Conservation (phyloP, 352 stramenopile species). For the Detonula confervacea region DNA sequence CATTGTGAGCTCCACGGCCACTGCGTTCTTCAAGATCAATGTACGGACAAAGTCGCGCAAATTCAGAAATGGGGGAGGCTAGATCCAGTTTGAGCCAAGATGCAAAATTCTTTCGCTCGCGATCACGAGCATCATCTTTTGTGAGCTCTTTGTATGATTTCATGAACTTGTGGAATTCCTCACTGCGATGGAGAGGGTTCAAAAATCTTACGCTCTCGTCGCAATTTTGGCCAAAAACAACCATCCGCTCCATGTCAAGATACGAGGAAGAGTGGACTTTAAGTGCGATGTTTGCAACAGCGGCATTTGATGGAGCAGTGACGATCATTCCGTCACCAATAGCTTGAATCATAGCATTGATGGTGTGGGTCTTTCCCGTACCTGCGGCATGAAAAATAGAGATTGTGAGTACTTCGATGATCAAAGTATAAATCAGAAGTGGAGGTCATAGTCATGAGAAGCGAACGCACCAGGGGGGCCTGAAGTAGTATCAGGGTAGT, state of each 20-base stretch:
- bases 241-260: slow-evolving; percentile 24
- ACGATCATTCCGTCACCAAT: slow-evolving; percentile 36
- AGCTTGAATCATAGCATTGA: slow-evolving; percentile 34
- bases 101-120: slow-evolving; percentile 37
- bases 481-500: neutral
- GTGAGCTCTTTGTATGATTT: slow-evolving; percentile 23
- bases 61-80: slow-evolving; percentile 22
- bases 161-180: slow-evolving; percentile 41
- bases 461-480: slow-evolving; percentile 10
- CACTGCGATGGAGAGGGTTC: slow-evolving; percentile 39
- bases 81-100: slow-evolving; percentile 37
- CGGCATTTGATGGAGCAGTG: slow-evolving; percentile 52
- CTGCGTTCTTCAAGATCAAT: slow-evolving; percentile 32
- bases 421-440: slow-evolving; percentile 14
- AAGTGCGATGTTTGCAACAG: slow-evolving; percentile 51
- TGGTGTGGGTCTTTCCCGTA: slow-evolving; percentile 27
- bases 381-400: slow-evolving; percentile 1
- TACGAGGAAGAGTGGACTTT: slow-evolving; percentile 31
- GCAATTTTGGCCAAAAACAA: slow-evolving; percentile 49
- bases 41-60: slow-evolving; percentile 37
- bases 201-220: slow-evolving; percentile 50
- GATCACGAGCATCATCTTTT: slow-evolving; percentile 13
- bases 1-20: slow-evolving; percentile 3
- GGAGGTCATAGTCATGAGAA: neutral
- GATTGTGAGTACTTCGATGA: slow-evolving; percentile 4